These are phyloP conservation scores for Colletotrichum sp. DNA, from an alignment of 2,329 filamentous ascomycete species.

Conservation along the genomic window DNA sequence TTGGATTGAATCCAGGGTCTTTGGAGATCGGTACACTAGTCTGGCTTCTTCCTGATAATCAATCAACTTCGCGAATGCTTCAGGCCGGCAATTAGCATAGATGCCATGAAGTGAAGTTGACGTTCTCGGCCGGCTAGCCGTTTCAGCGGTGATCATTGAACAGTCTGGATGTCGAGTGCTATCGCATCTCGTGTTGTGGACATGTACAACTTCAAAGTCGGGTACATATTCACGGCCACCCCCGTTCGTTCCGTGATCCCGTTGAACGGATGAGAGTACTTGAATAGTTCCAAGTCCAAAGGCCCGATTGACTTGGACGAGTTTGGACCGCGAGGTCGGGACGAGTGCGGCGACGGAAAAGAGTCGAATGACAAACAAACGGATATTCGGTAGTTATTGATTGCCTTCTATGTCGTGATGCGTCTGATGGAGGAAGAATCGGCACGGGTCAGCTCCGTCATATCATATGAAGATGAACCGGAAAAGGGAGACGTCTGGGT, in stretches of 20 bases:
- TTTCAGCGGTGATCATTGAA: accelerated
- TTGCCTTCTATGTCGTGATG: background rate
- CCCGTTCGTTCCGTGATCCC: background rate
- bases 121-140: background rate
- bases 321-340: background rate
- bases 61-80: accelerated
- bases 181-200: background rate
- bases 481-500: background rate
- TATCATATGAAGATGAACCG: background rate
- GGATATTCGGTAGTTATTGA: accelerated
- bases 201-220: background rate
- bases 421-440: background rate
- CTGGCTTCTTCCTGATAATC: background rate
- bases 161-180: accelerated
- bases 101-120: background rate
- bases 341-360: background rate
- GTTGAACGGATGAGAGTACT: background rate
- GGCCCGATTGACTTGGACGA: background rate
- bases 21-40: background rate
- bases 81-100: accelerated
- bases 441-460: background rate
- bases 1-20: background rate
- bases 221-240: background rate
- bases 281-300: background rate
- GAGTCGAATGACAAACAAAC: background rate